Percentiles rank a stretch among this genome's conserved stretches.
These are phyloP conservation scores for Penicillium sp. DNA, from an alignment of 2,329 filamentous ascomycete species.

Conservation along the genomic window DNA sequence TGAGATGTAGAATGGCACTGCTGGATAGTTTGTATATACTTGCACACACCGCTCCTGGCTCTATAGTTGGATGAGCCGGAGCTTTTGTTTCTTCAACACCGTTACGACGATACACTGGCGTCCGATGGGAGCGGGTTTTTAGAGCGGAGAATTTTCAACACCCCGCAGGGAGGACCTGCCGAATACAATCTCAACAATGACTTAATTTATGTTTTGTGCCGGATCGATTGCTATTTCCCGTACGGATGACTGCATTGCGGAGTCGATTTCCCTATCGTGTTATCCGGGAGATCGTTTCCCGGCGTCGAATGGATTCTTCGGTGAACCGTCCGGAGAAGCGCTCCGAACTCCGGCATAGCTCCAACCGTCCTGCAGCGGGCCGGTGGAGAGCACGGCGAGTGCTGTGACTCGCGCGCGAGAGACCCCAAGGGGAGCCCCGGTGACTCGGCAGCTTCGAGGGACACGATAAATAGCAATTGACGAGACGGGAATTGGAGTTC, in stretches of 20 bases:
- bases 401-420: slow-evolving; percentile 16
- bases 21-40: slow-evolving; percentile 19
- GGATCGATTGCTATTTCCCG: no score
- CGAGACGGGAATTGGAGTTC: no score
- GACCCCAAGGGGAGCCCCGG: slow-evolving; percentile 3
- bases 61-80: no score
- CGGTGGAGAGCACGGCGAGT: slow-evolving; percentile 13
- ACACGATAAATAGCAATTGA: no score
- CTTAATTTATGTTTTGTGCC: no score
- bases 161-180: slow-evolving; percentile 2
- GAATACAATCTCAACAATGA: not conserved
- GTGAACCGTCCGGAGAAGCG: slow-evolving; percentile 21
- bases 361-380: slow-evolving; percentile 18
- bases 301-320: slow-evolving; percentile 11
- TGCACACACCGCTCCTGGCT: no score
- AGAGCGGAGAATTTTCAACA: slow-evolving; percentile 24
- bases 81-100: slow-evolving; percentile 24
- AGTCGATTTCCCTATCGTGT: slow-evolving; percentile 15
- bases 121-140: slow-evolving; percentile 15
- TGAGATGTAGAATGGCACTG: no score
- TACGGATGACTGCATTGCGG: no score
- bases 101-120: slow-evolving; percentile 18
- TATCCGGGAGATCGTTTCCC: slow-evolving; percentile 20
- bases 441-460: no score
- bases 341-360: slow-evolving; percentile 25